These are phyloP conservation scores for Scleromitrula shiraiana DNA, from an alignment of 2,329 filamentous ascomycete species.

Conservation along the genomic window DNA sequence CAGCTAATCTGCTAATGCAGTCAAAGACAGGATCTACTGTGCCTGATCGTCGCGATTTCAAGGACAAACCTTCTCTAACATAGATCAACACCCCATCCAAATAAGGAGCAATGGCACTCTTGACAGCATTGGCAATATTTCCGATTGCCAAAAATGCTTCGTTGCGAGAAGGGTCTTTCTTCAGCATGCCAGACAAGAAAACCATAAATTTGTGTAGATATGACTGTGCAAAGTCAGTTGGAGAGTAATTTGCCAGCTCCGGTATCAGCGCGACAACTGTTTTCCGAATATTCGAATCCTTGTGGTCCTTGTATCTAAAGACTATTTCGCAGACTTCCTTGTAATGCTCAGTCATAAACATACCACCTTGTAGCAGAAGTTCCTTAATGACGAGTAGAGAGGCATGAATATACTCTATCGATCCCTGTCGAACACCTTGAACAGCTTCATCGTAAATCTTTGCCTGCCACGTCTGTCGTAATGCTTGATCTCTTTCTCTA, in stretches of 20 bases:
- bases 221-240: constrained; percentile 76
- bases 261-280: constrained; percentile 90
- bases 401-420: constrained; percentile 86
- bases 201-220: constrained; percentile 97
- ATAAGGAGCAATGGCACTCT: constrained; percentile 89
- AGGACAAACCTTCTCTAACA: constrained; percentile 80
- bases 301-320: constrained; percentile 84
- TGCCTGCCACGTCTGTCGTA: constrained; percentile 80
- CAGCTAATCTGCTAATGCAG: constrained; percentile 92
- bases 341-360: constrained; percentile 98
- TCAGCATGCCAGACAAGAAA: constrained; percentile 85
- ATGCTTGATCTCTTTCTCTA: constrained; percentile 78
- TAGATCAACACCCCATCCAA: constrained; percentile 90
- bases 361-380: constrained; percentile 85
- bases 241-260: constrained; percentile 85
- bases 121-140: constrained; percentile 91
- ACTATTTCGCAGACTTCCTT: constrained; percentile 88
- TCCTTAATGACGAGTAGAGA: constrained; percentile 89
- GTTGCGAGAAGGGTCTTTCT: constrained; percentile 90
- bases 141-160: constrained; percentile 94
- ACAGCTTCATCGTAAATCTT: constrained; percentile 85
- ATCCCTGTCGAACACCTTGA: constrained; percentile 68
- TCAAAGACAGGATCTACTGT: constrained; percentile 78
- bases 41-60: constrained; percentile 52
- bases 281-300: constrained; percentile 77